Evolutionary conservation across 495 filamentous ascomycete species (phyloP).

Genomic region (Astrothelium subdiscretum): DNA sequence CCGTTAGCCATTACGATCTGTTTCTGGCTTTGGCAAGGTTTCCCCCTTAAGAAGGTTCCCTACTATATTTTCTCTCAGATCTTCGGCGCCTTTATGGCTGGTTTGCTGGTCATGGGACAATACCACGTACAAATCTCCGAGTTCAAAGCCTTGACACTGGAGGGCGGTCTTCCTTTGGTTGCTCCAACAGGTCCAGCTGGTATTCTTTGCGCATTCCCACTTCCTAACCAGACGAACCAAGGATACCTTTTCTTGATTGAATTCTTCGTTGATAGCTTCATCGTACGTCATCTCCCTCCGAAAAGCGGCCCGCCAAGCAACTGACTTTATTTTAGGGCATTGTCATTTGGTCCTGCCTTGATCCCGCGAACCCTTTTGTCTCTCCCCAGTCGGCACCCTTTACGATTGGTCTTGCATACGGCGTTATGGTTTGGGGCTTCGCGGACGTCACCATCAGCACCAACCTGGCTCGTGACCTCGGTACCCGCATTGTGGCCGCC

Average conservation of each 20-base stretch:
- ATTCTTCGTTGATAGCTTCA: conserved; percentile 42
- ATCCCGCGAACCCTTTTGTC: conserved; percentile 44
- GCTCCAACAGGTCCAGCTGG: conserved; percentile 37
- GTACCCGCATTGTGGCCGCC: conserved; percentile 42
- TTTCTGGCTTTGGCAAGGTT: conserved; percentile 41
- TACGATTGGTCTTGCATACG: conserved; percentile 40
- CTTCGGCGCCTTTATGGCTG: conserved; percentile 41
- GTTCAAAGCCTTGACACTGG: conserved; percentile 25
- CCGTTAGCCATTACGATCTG: conserved; percentile 34
- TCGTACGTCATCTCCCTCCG: conserved; percentile 19
- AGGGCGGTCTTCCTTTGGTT: conserved; percentile 26
- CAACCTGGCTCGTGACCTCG: conserved; percentile 41
- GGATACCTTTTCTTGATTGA: conserved; percentile 43
- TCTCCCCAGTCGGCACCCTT: conserved; percentile 34
- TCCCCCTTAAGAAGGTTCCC: conserved; percentile 40
- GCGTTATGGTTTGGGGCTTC: conserved; percentile 7
- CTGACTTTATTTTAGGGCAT: conserved; percentile 22
- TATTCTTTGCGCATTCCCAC: conserved; percentile 36
- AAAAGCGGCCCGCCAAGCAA: neutral
- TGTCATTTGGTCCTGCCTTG: conserved; percentile 43
- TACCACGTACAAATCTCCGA: conserved; percentile 36
- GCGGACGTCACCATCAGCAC: conserved; percentile 36
- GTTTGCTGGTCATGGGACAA: conserved; percentile 36
- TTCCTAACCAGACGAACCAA: conserved; percentile 32
- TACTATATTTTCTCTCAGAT: conserved; percentile 43